Conservation (phyloP, 805 yeast genomes). For the Yarrowia sp. region DNA sequence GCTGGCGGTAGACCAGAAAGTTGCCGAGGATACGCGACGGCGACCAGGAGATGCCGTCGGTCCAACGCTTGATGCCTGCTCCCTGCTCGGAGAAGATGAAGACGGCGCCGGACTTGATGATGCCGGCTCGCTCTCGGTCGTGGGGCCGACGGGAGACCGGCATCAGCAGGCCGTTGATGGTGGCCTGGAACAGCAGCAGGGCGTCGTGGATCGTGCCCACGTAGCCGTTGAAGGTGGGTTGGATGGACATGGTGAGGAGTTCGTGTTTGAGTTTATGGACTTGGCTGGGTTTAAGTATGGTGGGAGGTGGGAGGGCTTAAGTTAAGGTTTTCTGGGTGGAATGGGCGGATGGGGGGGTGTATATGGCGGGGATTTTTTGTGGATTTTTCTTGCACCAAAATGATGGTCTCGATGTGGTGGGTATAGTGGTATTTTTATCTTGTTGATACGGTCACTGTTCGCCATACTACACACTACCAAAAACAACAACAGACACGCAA, state of each 20-base stretch:
- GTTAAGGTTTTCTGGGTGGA: too few relatives aligned
- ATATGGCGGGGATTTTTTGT: too few relatives aligned
- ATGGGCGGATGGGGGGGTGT: too few relatives aligned
- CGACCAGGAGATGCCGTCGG: conserved; percentile 94
- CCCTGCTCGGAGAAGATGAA: conserved; percentile 82
- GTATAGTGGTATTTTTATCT: too few relatives aligned
- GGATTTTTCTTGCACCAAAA: neutral
- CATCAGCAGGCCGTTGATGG: conserved; percentile 56
- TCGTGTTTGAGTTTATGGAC: conserved; percentile 23
- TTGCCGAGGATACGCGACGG: conserved; percentile 86
- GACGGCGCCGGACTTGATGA: conserved; percentile 74
- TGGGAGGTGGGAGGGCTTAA: neutral
- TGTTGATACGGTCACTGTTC: too few relatives aligned
- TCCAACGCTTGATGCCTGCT: conserved; percentile 89
- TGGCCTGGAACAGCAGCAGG: conserved; percentile 74
- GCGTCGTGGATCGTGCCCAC: conserved; percentile 84
- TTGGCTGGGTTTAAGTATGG: conserved; percentile 24
- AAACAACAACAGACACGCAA: too few relatives aligned
- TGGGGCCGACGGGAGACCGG: conserved; percentile 76
- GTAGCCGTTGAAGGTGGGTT: conserved; percentile 70
- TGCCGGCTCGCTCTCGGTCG: conserved; percentile 64
- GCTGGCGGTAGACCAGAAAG: conserved; percentile 78
- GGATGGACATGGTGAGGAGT: conserved; percentile 31
- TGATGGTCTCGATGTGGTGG: too few relatives aligned
- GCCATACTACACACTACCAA: too few relatives aligned